Evolutionary conservation across 73 alveolate species (phyloP), one percentile per base, ranked within the genome.

Genomic region (Effrenium voratum): DNA sequence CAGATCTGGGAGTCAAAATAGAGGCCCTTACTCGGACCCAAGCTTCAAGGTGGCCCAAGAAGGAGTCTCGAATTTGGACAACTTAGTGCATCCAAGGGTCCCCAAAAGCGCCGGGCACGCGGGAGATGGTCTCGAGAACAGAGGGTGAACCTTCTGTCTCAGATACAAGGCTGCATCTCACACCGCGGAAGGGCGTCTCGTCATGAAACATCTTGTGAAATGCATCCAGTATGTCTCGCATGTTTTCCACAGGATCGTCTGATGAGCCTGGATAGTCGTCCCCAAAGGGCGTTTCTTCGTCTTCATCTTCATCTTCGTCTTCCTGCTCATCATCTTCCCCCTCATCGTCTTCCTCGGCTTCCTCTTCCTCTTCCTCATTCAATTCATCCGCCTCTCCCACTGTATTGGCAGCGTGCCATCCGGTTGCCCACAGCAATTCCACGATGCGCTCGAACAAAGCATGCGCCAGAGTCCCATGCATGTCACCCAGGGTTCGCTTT

Each of bases 391-490:
- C 52, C 32, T 75, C 55, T 45, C 88, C 97, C 52, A 90, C 97
- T n/a, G 97, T 90, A 76, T 90, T 90, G 87, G 97, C 97, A 68
- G 83, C 97, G 46, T 87, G 95, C 95, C 95, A 82, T 32, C 70
- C 92, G n/a, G 49, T 73, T 10, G 92, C 92, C 92, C 92, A 82
- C 32, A 59, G 43, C 72, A 90, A 28, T 6, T 90, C 97, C 73
- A 70, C 97, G 32, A 90, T 66, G 86, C 88, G 97, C 76, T 90
- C 83, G 76, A 45, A 66, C 52, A 90, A 57, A 15, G 87, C 82
- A 68, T 90, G 97, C 30, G 97, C 97, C 88, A 90, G 66, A 3
- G 83, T 76, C 15, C 88, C 97, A n/a, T 90, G 97, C 80, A 90
- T 59, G 32, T 46, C 52, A 46, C 47, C 87, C 75, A 90, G 66